phyloP scores from a whole-genome alignment of 2,329 filamentous ascomycete genomes.

The Fonsecaea nubica region DNA sequence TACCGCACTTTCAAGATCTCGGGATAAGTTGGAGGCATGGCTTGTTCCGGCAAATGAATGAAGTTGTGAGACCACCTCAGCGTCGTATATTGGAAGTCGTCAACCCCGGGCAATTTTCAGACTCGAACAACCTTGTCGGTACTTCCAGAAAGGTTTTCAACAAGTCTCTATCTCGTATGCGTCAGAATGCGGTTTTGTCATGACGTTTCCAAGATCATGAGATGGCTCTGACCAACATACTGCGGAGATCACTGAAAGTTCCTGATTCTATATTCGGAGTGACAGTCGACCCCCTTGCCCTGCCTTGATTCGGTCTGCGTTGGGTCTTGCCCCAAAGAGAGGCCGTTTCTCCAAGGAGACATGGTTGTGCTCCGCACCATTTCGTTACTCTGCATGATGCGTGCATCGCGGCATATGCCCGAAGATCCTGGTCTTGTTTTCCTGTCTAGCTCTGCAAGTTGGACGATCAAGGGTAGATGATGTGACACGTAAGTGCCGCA shows the following conservation, averaged over 20 bases:
- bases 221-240: too few species aligned
- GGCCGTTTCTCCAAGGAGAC: not conserved
- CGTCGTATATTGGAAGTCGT: not conserved
- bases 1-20: constrained; percentile 12
- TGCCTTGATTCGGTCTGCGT: not conserved
- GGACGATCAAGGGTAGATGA: not conserved
- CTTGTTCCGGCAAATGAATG: not conserved
- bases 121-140: not conserved
- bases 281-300: too few species aligned
- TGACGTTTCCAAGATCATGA: not conserved
- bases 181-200: not conserved
- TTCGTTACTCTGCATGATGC: not conserved
- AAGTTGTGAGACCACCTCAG: not conserved
- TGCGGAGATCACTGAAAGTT: too few species aligned
- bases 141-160: too few species aligned
- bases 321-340: not conserved
- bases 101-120: not conserved
- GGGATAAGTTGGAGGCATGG: constrained; percentile 11
- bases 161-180: too few species aligned
- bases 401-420: not conserved
- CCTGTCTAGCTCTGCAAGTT: not conserved
- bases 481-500: not conserved
- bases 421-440: not conserved
- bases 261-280: not conserved
- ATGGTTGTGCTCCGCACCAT: not conserved